Evolutionary conservation across 331 rosid species (phyloP), one percentile per base, ranked within the genome.

Genomic region (Phaseolus coccineus): DNA sequence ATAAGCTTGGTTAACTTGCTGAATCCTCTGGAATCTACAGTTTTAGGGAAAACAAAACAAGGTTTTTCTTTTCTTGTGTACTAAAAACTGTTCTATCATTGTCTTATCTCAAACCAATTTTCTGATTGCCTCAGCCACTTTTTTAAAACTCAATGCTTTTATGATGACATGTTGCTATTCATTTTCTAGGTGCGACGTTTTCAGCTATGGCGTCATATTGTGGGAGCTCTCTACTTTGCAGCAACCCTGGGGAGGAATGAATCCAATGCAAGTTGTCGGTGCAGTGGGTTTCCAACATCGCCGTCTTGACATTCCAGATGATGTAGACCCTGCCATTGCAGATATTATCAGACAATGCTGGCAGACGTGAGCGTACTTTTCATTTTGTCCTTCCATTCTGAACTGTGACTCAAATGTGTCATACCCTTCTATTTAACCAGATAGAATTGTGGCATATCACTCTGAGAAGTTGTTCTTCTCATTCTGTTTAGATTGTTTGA

Each of bases 191-290:
- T 88, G 97, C 15, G 99, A 96, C n/a, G 99, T 96, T 80, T 96
- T 51, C 84, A 93, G 99, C 90, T 96, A 70, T 25, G 99, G 99
- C 66, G 99, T 96, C 71, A 96, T 96, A 82, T 81, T 93, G 46
- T 93, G 99, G 99, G 99, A 96, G 84, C 98, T 93, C 50, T 91
- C 71, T 50, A 96, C 99, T 11, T 31, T 96, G 95, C 91, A 80
- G 84, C 99, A 96, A 83, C 99, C 99, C 3, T 96, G 99, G 99
- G 96, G 96, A n/a, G 99, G 99, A 81, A 89, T 96, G 99, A 96
- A 96, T 80, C 97, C 99, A 2, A 96, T 96, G 99, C 99, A 96
- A 90, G 99, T 96, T 71, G 99, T 96, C 68, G 99, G 99, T 53
- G 99, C 99, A 2, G 99, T 96, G 37, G 99, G 99, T 77, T 96